Base-by-base conservation (phyloP, 495 filamentous ascomycete species). In the Tirmania nivea region DNA sequence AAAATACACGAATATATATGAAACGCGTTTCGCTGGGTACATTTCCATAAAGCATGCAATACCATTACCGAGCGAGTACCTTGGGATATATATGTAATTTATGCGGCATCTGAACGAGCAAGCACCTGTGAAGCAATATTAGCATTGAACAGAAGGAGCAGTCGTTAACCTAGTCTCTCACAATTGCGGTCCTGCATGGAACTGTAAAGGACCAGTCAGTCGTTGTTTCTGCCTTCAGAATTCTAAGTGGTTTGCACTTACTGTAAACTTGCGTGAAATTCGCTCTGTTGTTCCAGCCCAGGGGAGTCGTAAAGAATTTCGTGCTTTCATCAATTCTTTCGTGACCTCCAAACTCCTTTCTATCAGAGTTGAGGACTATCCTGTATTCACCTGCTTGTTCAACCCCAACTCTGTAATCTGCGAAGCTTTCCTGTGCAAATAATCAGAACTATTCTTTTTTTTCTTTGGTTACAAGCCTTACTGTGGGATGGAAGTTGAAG, bases 231-330 rank as follows among this genome's bases (percentile, higher is more conserved):
- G 68, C 68, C 68, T 55, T 42, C 67, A 65, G 67, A 65, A 65
- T 66, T 59, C 66, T 65, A 60, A 59, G 59, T 59, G 48, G 2
- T 45, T 45, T 45, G 1, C 51, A 57, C 61, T 54, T 53, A 63
- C 61, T 76, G 66, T 97, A 97, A 34, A 94, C 78, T 68, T 96
- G 90, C 39, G 84, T 74, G 65, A 84, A 95, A 66, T 97, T 97
- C 67, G 70, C 75, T 56, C 90, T 68, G 1, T 74, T 80, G 66
- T 96, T 95, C 90, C 92, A 96, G 60, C 69, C 70, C 62, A 94
- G 72, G 36, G 85, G 75, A 37, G 85, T 92, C 2, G 89, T 96
- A 62, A 93, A 94, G 75, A 88, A 96, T 47, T 83, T 69, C 11
- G 86, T 88, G 14, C 69, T 73, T 54, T 81, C 78, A 48, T 83